Evolutionary conservation across 768 basidiomycete genomes (phyloP).

Genomic region (Gymnopilus junonius): DNA sequence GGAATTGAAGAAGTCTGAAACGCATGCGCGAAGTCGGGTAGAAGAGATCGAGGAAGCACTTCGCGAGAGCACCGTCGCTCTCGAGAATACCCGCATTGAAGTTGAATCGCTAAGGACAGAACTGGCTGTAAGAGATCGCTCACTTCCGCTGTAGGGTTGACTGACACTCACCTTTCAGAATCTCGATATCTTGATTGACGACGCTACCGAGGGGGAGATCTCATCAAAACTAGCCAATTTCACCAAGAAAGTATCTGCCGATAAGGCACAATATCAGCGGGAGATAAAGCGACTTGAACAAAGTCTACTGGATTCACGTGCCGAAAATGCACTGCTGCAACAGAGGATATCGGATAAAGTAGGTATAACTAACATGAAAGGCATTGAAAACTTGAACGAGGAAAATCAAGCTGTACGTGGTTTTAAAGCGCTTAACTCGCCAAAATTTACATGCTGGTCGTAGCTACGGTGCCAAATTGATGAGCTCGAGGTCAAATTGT

Average conservation of each 20-base stretch:
- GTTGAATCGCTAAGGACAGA: conserved; percentile 81
- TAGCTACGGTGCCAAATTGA: conserved; percentile 33
- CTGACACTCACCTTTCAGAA: conserved; percentile 48
- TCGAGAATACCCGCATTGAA: conserved; percentile 91
- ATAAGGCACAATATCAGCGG: conserved; percentile 53
- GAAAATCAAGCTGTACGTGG: conserved; percentile 15
- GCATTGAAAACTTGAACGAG: not conserved
- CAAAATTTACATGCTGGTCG: not conserved
- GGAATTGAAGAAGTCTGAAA: conserved; percentile 63
- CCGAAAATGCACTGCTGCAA: conserved; percentile 10
- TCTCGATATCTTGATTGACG: conserved; percentile 61
- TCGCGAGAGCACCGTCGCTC: conserved; percentile 81
- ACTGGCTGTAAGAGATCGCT: conserved; percentile 57
- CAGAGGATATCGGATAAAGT: not conserved
- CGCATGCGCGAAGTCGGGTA: conserved; percentile 61
- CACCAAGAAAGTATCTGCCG: conserved; percentile 50
- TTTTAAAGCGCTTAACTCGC: no score
- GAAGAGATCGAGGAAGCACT: conserved; percentile 92
- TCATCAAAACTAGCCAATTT: conserved; percentile 52
- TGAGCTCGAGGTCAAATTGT: conserved; percentile 32
- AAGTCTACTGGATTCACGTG: conserved; percentile 14
- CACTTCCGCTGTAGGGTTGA: not conserved
- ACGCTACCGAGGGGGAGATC: conserved; percentile 42
- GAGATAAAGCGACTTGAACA: conserved; percentile 61
- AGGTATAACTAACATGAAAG: not conserved